Base-by-base conservation (phyloP, 352 stramenopile species). In the Phytopythium ostracodes region DNA sequence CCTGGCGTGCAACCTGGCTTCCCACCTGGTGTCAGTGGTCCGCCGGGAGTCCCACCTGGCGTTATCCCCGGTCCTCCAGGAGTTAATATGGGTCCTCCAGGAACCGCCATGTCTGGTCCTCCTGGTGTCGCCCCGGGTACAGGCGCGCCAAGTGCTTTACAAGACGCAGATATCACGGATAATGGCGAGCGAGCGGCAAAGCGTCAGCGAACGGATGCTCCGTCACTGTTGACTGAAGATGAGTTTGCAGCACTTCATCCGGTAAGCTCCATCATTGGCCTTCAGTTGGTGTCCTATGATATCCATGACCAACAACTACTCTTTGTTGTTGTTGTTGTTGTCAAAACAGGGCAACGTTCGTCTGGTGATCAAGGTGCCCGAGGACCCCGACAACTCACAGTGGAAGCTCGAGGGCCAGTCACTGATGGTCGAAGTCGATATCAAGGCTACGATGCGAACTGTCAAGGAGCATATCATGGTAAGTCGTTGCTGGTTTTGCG, bases 331-430 rank as follows among this genome's bases (percentile, higher is more conserved):
- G n/a, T n/a, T n/a, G 65, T 14, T 56, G 35, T 44, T 65, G 25
- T 62, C 53, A 4, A 27, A 59, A 33, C 61, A 94, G 85, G 85
- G 82, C 51, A 69, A 69, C 43, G 80, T 94, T 4, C 78, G 75
- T 14, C 66, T 97, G 51, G 42, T 70, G 42, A 70, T 97, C 50
- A 88, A 87, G 43, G 75, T 98, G 36, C 93, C 95, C 12, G 77
- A 91, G 51, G 94, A 98, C 35, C 65, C 86, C 1, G 81, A 96
- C 17, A 96, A 97, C 58, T 67, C 89, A 18, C 80, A 92, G 54
- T 98, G 92, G 92, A 97, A 97, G 65, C 84, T 99, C 33, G 87
- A 93, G 38, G 96, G 96, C 2, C 96, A 98, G 78, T 92, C 86
- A 9, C 63, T 99, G 43, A 94, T 73, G 6, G 56, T 98, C 2